phyloP scores from a whole-genome alignment of 345 rosid genomes.

The Draba incana region DNA sequence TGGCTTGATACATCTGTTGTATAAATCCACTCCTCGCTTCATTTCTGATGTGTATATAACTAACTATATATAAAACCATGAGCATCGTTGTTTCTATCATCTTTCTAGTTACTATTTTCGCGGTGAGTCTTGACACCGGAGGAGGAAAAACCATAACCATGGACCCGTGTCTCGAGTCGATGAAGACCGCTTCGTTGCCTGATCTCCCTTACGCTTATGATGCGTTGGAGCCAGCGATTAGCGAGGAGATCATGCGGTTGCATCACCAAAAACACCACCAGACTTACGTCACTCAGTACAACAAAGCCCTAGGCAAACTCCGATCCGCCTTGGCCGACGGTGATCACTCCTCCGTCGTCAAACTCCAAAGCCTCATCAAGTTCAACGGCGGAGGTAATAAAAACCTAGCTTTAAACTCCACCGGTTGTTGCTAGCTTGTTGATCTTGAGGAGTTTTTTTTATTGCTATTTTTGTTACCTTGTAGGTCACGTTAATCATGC shows the following conservation, averaged over 20 bases:
- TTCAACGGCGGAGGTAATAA: slow-evolving; percentile 94
- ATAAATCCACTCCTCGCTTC: slow-evolving; percentile 9
- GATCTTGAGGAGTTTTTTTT: not conserved
- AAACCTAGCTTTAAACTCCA: not conserved
- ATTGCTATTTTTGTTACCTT: not conserved
- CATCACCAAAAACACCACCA: slow-evolving; percentile 98
- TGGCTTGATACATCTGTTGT: slow-evolving; percentile 2
- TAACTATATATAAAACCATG: slow-evolving; percentile 21
- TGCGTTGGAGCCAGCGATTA: slow-evolving; percentile 86
- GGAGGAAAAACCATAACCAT: slow-evolving; percentile 23
- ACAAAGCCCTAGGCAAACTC: slow-evolving; percentile 76
- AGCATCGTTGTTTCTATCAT: not conserved
- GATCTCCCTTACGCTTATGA: slow-evolving; percentile 87
- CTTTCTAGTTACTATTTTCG: slow-evolving; percentile 14
- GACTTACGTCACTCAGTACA: slow-evolving; percentile 80
- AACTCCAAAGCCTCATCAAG: slow-evolving; percentile 84
- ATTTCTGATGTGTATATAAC: not conserved
- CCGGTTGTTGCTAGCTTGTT: not conserved
- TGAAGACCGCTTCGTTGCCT: slow-evolving; percentile 73
- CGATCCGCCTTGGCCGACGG: slow-evolving; percentile 64
- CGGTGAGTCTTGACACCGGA: slow-evolving; percentile 4
- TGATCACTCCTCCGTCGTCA: slow-evolving; percentile 64
- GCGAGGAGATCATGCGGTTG: slow-evolving; percentile 91
- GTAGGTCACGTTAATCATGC: slow-evolving; percentile 94
- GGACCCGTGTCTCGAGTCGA: slow-evolving; percentile 41